A percentile compares a stretch with the other conserved stretches of the same genome.
phyloP scores from a whole-genome alignment of 441 rosid species.

The Breynia disticha region DNA sequence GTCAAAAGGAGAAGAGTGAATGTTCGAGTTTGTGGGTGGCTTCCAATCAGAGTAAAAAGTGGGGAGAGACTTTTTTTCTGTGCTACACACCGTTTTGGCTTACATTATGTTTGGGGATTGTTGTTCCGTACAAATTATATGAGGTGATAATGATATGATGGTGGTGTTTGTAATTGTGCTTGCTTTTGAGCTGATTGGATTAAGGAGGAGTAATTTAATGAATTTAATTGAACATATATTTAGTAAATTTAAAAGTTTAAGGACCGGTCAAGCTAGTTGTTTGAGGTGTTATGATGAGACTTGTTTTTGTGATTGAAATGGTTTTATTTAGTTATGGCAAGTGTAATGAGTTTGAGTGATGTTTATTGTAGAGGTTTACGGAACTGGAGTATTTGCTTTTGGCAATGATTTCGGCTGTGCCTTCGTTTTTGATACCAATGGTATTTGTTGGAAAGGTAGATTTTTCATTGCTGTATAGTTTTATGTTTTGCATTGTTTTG shows the following conservation, averaged over 20 bases:
- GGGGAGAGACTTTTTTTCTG: slow-evolving; percentile 94
- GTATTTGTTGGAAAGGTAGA: slow-evolving; percentile 63
- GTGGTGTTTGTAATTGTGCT: background rate
- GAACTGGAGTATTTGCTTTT: slow-evolving; percentile 86
- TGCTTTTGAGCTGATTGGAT: background rate
- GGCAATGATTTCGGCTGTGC: slow-evolving; percentile 70
- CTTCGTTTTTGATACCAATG: slow-evolving; percentile 67
- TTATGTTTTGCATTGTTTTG: background rate
- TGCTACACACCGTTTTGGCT: slow-evolving; percentile 97
- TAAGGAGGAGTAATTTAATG: background rate
- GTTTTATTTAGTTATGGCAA: background rate
- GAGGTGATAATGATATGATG: slow-evolving; percentile 38
- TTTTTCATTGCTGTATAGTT: slow-evolving; percentile 1
- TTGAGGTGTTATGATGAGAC: too few species aligned
- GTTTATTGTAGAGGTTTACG: slow-evolving; percentile 51
- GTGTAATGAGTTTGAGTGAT: background rate
- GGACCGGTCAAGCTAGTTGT: too few species aligned
- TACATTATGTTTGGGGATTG: slow-evolving; percentile 75
- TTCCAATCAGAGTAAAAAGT: slow-evolving; percentile 77
- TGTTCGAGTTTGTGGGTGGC: slow-evolving; percentile 62
- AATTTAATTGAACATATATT: too few species aligned
- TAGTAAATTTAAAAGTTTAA: too few species aligned
- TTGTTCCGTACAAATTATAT: slow-evolving; percentile 84
- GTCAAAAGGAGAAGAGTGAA: background rate
- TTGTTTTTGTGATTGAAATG: background rate